Evolutionary conservation across 495 filamentous ascomycete species (phyloP).

Genomic region (Aspergillus cristatus): DNA sequence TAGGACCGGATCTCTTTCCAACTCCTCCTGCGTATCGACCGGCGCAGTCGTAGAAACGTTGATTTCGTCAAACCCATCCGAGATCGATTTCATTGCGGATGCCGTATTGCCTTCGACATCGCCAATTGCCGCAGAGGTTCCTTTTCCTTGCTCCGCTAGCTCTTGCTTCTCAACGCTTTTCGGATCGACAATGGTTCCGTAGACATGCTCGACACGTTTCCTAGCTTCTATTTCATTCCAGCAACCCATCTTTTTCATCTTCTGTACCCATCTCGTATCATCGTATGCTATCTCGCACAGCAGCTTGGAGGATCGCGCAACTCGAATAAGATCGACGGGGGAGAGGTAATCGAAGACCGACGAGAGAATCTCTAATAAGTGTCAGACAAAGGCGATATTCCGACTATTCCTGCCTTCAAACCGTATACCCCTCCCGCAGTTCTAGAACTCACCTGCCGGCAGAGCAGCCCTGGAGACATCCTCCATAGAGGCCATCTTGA

Average conservation of each 20-base stretch:
- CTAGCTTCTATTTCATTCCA: conserved; percentile 91
- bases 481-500: conserved; percentile 68
- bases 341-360: conserved; percentile 84
- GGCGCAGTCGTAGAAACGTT: conserved; percentile 30
- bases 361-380: conserved; percentile 66
- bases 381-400: conserved; percentile 8
- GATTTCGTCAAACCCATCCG: conserved; percentile 63
- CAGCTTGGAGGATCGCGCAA: conserved; percentile 79
- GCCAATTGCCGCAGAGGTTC: conserved; percentile 8
- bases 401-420: no score
- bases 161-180: conserved; percentile 45
- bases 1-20: conserved; percentile 43
- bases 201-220: conserved; percentile 62
- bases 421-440: no score
- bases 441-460: conserved; percentile 56
- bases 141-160: conserved; percentile 15
- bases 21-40: conserved; percentile 8
- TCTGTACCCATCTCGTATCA: conserved; percentile 88
- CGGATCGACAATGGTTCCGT: conserved; percentile 56
- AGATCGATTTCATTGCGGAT: conserved; percentile 24
- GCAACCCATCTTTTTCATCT: conserved; percentile 72
- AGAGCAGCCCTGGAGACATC: conserved; percentile 63
- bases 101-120: conserved; percentile 6
- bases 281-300: conserved; percentile 99
- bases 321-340: conserved; percentile 70